A percentile compares a stretch with the other conserved stretches of the same genome.
Conservation (phyloP, 2,329 filamentous ascomycete species). For the Fusarium pseudonygamai region DNA sequence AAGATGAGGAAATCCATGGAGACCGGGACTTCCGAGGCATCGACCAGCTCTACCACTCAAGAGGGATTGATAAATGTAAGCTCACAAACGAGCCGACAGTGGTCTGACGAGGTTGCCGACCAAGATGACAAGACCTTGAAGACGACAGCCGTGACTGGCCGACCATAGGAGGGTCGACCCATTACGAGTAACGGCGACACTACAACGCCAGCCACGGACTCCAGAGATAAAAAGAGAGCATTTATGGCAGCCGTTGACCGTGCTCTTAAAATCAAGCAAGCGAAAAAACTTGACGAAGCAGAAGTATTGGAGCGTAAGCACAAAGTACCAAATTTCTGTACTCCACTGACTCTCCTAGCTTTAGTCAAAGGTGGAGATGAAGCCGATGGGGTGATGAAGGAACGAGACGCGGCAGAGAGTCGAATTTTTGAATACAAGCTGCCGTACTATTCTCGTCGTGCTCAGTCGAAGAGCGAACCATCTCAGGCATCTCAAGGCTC, state of each 20-base stretch:
- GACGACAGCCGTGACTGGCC: neutral
- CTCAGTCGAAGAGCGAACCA: slow-evolving; percentile 60
- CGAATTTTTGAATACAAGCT: slow-evolving; percentile 42
- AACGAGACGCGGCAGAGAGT: slow-evolving; percentile 28
- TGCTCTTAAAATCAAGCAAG: slow-evolving; percentile 27
- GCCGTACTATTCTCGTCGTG: slow-evolving; percentile 55
- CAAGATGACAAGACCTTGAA: slow-evolving; percentile 28
- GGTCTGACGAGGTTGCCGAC: slow-evolving; percentile 46
- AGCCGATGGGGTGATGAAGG: slow-evolving; percentile 21
- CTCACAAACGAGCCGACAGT: slow-evolving; percentile 35
- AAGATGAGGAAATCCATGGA: slow-evolving; percentile 20
- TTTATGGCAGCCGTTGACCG: slow-evolving; percentile 36
- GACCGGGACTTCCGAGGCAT: slow-evolving; percentile 24
- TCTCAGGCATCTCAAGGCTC: slow-evolving; percentile 38
- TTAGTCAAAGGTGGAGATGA: slow-evolving; percentile 30
- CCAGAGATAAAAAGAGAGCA: slow-evolving; percentile 26
- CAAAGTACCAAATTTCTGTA: neutral
- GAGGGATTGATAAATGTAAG: slow-evolving; percentile 8
- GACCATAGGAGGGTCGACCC: slow-evolving; percentile 15
- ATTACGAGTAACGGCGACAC: neutral
- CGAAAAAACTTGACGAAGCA: neutral
- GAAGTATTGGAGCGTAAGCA: slow-evolving; percentile 27
- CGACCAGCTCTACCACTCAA: slow-evolving; percentile 15
- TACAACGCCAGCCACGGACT: neutral
- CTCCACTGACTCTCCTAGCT: slow-evolving; percentile 31